Base-by-base conservation (phyloP, 148 eudicot species). In the Vaccinium myrtillus region DNA sequence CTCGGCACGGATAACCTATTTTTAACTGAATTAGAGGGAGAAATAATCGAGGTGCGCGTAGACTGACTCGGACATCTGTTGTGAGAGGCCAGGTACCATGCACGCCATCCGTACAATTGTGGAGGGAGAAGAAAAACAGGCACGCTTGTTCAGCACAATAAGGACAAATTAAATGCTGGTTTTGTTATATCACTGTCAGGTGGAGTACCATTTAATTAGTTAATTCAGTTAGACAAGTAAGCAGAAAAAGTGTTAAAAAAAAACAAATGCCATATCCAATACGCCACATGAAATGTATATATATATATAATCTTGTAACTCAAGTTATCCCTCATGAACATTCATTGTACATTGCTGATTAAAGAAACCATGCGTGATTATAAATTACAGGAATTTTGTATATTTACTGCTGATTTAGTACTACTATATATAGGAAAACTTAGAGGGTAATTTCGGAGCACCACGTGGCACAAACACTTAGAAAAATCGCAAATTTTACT, bases 151-250 rank as follows among this genome's bases (percentile, higher is more conserved):
- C 2, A n/a, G 21, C 69, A n/a, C 69, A 8, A n/a, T 21, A 63
- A 63, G 27, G 69, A 63, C 69, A 63, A 55, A 3, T 69, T 13
- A 69, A 12, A 69, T 27, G 30, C 39, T 30, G 74, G 39, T 69
- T 69, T 69, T 69, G 74, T 30, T 69, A 69, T 69, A 69, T 25
- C 74, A 27, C 11, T 27, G 18, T 69, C 74, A 69, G 74, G 74
- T 69, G 74, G 74, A 69, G 74, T 69, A 69, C 36, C 74, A 27
- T 69, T 69, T 27, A 69, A 69, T 69, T 69, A 69, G 74, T 30
- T 27, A 65, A 69, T 69, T 69, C 74, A 69, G 74, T 69, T 69
- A 69, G 74, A 69, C 74, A 69, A 69, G 74, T 69, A 69, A 69
- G 74, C 30, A 69, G 39, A 27, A 69, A 27, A 69, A 69, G 43